phyloP scores from a whole-genome alignment of 805 yeast species.

The Candida palmyrensis region DNA sequence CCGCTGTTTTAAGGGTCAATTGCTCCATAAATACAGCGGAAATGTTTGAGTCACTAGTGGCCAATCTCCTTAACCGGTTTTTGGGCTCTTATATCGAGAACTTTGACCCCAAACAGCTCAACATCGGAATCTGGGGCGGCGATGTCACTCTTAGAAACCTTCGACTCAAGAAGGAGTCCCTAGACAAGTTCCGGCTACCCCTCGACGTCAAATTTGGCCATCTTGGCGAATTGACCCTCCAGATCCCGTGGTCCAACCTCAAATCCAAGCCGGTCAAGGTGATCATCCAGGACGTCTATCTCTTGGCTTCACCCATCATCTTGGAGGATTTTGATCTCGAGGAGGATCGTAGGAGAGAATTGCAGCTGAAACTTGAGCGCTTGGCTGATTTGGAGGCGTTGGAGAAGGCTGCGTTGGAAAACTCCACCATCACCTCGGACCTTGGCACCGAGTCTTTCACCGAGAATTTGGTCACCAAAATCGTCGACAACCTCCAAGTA shows the following conservation, averaged over 20 bases:
- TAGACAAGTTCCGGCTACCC: constrained; percentile 83
- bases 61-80: constrained; percentile 55
- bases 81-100: constrained; percentile 81
- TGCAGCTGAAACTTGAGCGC: constrained; percentile 61
- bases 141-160: constrained; percentile 83
- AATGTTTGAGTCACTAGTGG: constrained; percentile 66
- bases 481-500: constrained; percentile 87
- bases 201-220: constrained; percentile 85
- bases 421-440: constrained; percentile 24
- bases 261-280: constrained; percentile 90
- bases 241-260: constrained; percentile 95
- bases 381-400: constrained; percentile 62
- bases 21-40: too few species aligned
- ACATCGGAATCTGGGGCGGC: constrained; percentile 97
- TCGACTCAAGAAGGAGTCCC: constrained; percentile 77
- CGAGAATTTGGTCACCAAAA: constrained; percentile 80
- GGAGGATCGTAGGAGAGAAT: constrained; percentile 55
- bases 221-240: constrained; percentile 81
- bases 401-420: constrained; percentile 39
- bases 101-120: constrained; percentile 91
- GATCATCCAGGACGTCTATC: constrained; percentile 76
- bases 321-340: constrained; percentile 49
- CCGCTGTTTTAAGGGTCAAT: background rate
- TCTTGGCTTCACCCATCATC: constrained; percentile 73
- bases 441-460: constrained; percentile 72